Percentiles rank a stretch among this genome's conserved stretches.
These are phyloP conservation scores for Penicillium freii DNA, from an alignment of 2,329 filamentous ascomycete species.

Conservation along the genomic window DNA sequence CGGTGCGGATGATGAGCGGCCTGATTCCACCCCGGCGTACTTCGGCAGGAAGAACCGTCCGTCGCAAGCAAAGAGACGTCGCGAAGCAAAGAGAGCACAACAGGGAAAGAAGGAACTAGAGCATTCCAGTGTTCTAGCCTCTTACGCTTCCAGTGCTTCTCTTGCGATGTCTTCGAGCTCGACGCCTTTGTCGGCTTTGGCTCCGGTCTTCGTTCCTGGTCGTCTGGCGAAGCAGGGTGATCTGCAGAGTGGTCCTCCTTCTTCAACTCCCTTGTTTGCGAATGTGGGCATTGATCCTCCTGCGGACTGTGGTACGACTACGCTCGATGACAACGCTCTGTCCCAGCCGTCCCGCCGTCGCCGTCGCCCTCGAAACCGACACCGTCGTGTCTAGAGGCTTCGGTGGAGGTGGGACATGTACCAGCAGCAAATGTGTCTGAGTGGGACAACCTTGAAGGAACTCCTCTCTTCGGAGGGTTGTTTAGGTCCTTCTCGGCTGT, in stretches of 20 bases:
- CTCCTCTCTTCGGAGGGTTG: constrained; percentile 2
- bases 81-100: not conserved
- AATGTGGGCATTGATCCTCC: not conserved
- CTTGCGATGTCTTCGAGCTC: not conserved
- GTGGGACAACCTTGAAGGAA: not conserved
- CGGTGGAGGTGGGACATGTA: not conserved
- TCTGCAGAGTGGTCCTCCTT: constrained; percentile 3
- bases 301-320: not conserved
- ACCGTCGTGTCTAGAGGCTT: not conserved
- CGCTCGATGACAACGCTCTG: not conserved
- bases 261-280: not conserved
- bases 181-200: constrained; percentile 1
- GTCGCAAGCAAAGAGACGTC: constrained; percentile 1
- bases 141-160: constrained; percentile 2
- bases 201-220: constrained; percentile 1
- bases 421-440: not conserved
- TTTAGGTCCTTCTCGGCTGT: not conserved
- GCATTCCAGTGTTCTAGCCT: not conserved
- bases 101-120: not conserved
- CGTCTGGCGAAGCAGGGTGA: not conserved
- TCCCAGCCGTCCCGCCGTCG: not conserved
- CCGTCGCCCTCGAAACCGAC: not conserved
- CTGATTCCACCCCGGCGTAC: not conserved
- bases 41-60: not conserved
- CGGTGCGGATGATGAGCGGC: not conserved